Evolutionary conservation across 2,329 filamentous ascomycete species (phyloP), one percentile per base, ranked within the genome.

Genomic region (Knoxdaviesia proteae): DNA sequence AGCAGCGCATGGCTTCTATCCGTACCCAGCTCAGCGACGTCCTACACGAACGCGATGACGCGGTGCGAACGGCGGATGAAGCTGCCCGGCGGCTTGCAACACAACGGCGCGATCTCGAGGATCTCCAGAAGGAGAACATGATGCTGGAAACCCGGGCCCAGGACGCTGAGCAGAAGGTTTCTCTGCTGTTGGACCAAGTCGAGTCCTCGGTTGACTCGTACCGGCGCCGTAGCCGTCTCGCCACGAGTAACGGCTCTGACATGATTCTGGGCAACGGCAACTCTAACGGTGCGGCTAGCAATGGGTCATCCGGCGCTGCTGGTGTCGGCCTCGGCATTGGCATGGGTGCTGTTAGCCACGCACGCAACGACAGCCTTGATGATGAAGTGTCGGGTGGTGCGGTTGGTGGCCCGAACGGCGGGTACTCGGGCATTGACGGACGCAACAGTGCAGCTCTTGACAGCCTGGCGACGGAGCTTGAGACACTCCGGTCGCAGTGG

Each of bases 151-250:
- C 76, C 51, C 81, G 88, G 38, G 88, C 87, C 5, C 68, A 74
- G 42, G 88, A 94, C 56, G 90, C 90, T 1, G 90, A 98, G 62
- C 77, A 83, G 49, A 93, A 93, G 54, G 90, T 98, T 29, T 84
- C 83, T 33, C 72, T 94, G 53, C 74, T 98, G 41, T 75, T 98
- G 8, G 86, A 96, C 57, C 88, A 96, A 55, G 87, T 98, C 35
- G 88, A 93, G 58, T 76, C 77, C 36, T 93, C 84, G 4, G 90
- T 98, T 10, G 87, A 90, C 60, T 93, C 83, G 56, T 96, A 96
- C 59, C 81, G 90, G 44, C 81, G 90, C 36, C 84, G 72, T 46
- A 78, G 73, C 51, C 69, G 77, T 36, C 70, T 74, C 48, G 58
- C 58, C 40, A 61, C 59, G 46, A 73, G 63, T 57, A 66, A 67